A percentile compares a stretch with the other conserved stretches of the same genome.
phyloP scores from a whole-genome alignment of 306 rosid species.

The Ormosia emarginata region DNA sequence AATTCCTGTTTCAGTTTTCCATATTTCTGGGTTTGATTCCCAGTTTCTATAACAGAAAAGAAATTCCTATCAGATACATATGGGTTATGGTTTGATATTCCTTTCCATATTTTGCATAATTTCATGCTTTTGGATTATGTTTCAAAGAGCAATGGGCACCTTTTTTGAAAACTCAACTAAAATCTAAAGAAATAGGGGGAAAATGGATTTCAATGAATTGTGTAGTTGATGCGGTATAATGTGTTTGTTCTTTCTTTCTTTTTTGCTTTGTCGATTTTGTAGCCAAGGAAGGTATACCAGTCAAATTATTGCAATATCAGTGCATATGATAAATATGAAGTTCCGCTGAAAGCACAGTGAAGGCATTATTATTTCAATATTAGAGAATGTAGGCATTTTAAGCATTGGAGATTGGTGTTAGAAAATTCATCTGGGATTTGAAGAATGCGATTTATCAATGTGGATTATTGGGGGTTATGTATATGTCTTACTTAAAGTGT shows the following conservation, averaged over 20 bases:
- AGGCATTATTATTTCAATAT: background rate
- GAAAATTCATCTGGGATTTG: conserved; percentile 5
- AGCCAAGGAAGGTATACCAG: background rate
- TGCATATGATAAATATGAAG: background rate
- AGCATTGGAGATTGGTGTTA: conserved; percentile 19
- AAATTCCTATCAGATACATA: too few species aligned
- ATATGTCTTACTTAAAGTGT: background rate
- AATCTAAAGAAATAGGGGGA: background rate
- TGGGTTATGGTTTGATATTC: background rate
- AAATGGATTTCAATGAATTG: background rate
- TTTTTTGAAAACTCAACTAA: background rate
- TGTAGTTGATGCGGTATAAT: background rate
- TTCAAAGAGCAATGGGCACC: background rate
- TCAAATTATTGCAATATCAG: conserved; percentile 2
- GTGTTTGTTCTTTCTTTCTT: background rate
- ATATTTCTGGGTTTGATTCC: too few species aligned
- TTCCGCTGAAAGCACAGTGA: background rate
- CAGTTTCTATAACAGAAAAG: too few species aligned
- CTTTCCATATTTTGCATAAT: background rate
- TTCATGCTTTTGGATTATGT: background rate
- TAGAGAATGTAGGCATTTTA: background rate
- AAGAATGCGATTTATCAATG: conserved; percentile 15
- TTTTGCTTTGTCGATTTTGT: background rate
- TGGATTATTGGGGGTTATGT: conserved; percentile 10
- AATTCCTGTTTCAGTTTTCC: too few species aligned